These are phyloP conservation scores for Lachancea meyersii DNA, from an alignment of 805 yeast genomes.

Conservation along the genomic window DNA sequence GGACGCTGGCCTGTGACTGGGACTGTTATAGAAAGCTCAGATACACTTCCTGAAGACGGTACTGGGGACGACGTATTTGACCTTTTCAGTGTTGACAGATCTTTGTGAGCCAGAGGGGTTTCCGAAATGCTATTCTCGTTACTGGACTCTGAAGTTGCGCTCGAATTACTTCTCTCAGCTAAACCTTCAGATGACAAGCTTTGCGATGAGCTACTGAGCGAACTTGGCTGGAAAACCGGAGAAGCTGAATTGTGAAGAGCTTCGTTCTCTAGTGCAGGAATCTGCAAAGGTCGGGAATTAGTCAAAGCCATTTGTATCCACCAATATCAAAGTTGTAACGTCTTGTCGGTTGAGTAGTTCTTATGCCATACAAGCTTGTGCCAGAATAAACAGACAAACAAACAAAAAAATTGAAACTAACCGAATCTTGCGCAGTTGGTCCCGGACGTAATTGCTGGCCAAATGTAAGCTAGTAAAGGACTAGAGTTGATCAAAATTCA, in stretches of 20 bases:
- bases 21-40: constrained; percentile 60
- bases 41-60: constrained; percentile 11
- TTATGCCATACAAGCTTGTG: too few species aligned
- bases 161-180: constrained; percentile 3
- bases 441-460: too few species aligned
- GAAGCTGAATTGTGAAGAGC: constrained; percentile 29
- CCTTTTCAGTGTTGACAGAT: constrained; percentile 1
- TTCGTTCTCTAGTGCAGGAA: constrained; percentile 39
- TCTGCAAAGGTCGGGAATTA: constrained; percentile 56
- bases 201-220: constrained; percentile 15
- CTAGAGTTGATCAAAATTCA: too few species aligned
- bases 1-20: constrained; percentile 78
- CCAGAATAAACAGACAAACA: too few species aligned
- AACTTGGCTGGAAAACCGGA: constrained; percentile 30
- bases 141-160: constrained; percentile 1
- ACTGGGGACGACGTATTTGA: constrained; percentile 3
- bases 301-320: constrained; percentile 49
- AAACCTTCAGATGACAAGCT: constrained; percentile 1
- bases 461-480: too few species aligned
- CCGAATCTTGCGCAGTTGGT: too few species aligned
- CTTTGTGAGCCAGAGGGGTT: constrained; percentile 3
- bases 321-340: too few species aligned
- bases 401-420: too few species aligned
- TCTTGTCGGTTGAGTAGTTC: too few species aligned
- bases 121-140: constrained; percentile 1